phyloP scores from a whole-genome alignment of 768 basidiomycete species.

The Chalciporus piperatus region DNA sequence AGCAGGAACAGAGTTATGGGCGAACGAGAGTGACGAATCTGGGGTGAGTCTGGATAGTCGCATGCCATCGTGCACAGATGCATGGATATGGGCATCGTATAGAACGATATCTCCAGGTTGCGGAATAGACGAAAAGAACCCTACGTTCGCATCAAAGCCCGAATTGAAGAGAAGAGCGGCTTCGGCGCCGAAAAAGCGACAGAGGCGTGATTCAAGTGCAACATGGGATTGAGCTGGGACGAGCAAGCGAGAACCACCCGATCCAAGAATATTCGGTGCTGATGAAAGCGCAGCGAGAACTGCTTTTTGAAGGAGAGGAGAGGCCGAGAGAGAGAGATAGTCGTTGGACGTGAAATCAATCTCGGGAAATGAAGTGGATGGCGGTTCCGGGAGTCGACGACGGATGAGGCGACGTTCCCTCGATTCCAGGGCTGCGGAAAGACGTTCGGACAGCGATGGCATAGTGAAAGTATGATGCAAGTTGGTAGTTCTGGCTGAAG shows the following conservation, averaged over 20 bases:
- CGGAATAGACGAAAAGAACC: slow-evolving; percentile 79
- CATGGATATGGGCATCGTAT: slow-evolving; percentile 87
- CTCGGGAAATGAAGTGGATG: slow-evolving; percentile 33
- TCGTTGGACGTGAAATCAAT: slow-evolving; percentile 88
- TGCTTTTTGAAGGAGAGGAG: slow-evolving; percentile 48
- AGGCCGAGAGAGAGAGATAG: slow-evolving; percentile 80
- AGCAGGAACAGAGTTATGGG: slow-evolving; percentile 65
- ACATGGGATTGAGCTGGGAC: slow-evolving; percentile 58
- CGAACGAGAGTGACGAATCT: slow-evolving; percentile 47
- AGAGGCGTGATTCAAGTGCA: slow-evolving; percentile 68
- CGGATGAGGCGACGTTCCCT: slow-evolving; percentile 66
- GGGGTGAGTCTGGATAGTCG: slow-evolving; percentile 52
- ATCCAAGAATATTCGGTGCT: slow-evolving; percentile 69
- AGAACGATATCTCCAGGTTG: slow-evolving; percentile 74
- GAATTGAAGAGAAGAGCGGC: slow-evolving; percentile 86
- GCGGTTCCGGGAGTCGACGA: slow-evolving; percentile 62
- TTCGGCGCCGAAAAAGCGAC: slow-evolving; percentile 56
- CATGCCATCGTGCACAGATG: slow-evolving; percentile 88
- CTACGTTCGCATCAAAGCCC: slow-evolving; percentile 90
- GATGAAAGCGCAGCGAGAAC: slow-evolving; percentile 55
- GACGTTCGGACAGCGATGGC: slow-evolving; percentile 34
- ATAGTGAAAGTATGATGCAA: slow-evolving; percentile 10
- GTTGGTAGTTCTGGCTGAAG: not conserved
- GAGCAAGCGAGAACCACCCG: slow-evolving; percentile 84
- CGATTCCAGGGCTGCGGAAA: slow-evolving; percentile 56